Percentiles rank a stretch among this genome's conserved stretches.
Evolutionary conservation across 2,329 filamentous ascomycete genomes (phyloP).

Genomic region (Fusarium newnesense): DNA sequence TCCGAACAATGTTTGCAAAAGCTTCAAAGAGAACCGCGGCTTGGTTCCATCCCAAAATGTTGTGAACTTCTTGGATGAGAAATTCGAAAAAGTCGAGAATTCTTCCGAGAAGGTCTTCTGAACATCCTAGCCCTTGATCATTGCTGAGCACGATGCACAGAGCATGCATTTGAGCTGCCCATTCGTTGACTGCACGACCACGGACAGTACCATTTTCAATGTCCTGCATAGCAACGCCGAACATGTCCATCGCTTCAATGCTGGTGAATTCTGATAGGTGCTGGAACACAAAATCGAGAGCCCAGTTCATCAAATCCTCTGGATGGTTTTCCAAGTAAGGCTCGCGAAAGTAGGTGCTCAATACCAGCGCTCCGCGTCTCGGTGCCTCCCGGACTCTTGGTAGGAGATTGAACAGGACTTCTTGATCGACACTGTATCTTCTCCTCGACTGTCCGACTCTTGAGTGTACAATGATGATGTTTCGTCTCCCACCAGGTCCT

Average conservation of each 20-base stretch:
- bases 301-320: conserved; percentile 13
- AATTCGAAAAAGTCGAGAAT: conserved; percentile 41
- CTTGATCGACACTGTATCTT: conserved; percentile 21
- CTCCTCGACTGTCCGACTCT: conserved; percentile 10
- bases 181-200: conserved; percentile 6
- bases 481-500: conserved; percentile 3
- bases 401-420: conserved; percentile 16
- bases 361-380: conserved; percentile 20
- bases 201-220: conserved; percentile 11
- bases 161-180: conserved; percentile 32
- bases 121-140: conserved; percentile 43
- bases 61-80: conserved; percentile 36
- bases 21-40: conserved; percentile 37
- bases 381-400: conserved; percentile 23
- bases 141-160: conserved; percentile 45
- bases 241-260: conserved; percentile 30
- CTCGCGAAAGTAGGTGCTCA: conserved; percentile 21
- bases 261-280: conserved; percentile 26
- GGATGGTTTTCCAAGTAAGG: conserved; percentile 3
- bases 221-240: conserved; percentile 19
- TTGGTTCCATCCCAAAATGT: conserved; percentile 17
- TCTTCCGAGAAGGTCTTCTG: conserved; percentile 35
- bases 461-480: conserved; percentile 17
- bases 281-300: conserved; percentile 31
- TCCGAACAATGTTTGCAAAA: conserved; percentile 38